phyloP scores from a whole-genome alignment of 2,329 filamentous ascomycete species.

The Cercospora zeae-maydis region DNA sequence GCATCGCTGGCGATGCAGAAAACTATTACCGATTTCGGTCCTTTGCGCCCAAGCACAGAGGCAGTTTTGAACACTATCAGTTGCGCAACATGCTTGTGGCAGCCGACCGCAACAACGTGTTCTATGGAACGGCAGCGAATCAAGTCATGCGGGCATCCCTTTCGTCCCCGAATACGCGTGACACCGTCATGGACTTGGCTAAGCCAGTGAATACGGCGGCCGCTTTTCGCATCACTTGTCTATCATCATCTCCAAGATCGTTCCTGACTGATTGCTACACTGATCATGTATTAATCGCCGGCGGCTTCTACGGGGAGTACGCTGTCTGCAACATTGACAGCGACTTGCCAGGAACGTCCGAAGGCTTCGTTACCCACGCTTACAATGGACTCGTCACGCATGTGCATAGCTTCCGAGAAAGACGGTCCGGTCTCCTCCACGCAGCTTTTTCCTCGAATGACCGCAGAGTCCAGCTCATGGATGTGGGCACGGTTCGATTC shows the following conservation, averaged over 20 bases:
- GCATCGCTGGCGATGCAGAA: constrained; percentile 15
- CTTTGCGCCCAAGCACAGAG: constrained; percentile 43
- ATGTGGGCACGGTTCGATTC: constrained; percentile 57
- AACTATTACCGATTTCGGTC: constrained; percentile 29
- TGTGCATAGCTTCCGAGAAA: constrained; percentile 51
- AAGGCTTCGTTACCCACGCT: constrained; percentile 50
- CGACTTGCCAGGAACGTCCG: constrained; percentile 34
- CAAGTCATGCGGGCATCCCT: constrained; percentile 50
- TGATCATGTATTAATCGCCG: constrained; percentile 45
- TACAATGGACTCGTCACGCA: constrained; percentile 57
- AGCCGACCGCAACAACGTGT: constrained; percentile 53
- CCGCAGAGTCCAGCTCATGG: constrained; percentile 52
- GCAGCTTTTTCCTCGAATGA: constrained; percentile 59
- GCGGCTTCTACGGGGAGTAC: constrained; percentile 58
- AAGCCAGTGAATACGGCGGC: constrained; percentile 21
- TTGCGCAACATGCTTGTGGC: constrained; percentile 57
- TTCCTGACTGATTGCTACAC: background rate
- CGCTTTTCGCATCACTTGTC: constrained; percentile 22
- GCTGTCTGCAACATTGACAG: constrained; percentile 40
- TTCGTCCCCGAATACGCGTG: constrained; percentile 42
- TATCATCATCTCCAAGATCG: constrained; percentile 16
- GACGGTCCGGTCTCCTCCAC: constrained; percentile 46
- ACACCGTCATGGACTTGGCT: constrained; percentile 49
- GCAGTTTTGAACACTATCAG: constrained; percentile 57
- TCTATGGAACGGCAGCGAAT: constrained; percentile 48